A percentile compares a stretch with the other conserved stretches of the same genome.
phyloP scores from a whole-genome alignment of 495 filamentous ascomycete genomes.

The Aspergillus haitiensis region DNA sequence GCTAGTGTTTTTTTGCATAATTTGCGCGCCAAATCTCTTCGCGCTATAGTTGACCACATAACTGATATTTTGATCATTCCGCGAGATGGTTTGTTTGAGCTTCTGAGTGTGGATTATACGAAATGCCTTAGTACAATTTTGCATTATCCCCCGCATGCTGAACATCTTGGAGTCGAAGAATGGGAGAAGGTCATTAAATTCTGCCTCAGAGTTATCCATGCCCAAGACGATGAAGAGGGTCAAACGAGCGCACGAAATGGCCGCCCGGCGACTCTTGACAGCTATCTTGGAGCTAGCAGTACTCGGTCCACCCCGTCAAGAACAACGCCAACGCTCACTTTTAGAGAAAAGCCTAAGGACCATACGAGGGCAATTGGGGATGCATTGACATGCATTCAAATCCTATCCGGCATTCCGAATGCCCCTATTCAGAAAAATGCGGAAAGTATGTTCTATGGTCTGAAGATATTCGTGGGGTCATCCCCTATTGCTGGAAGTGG shows the following conservation, averaged over 20 bases:
- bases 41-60: constrained; percentile 77
- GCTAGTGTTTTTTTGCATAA: constrained; percentile 66
- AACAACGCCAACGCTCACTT: constrained; percentile 30
- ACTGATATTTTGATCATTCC: constrained; percentile 66
- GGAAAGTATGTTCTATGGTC: constrained; percentile 54
- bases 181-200: constrained; percentile 73
- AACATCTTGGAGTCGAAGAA: constrained; percentile 65
- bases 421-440: constrained; percentile 65
- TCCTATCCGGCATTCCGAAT: constrained; percentile 66
- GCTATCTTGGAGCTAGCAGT: constrained; percentile 28
- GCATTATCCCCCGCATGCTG: constrained; percentile 71
- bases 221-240: constrained; percentile 29
- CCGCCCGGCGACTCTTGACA: constrained; percentile 30
- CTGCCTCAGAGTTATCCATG: constrained; percentile 44
- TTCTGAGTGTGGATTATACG: constrained; percentile 74
- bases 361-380: constrained; percentile 50
- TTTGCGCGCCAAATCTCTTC: constrained; percentile 72
- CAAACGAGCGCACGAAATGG: constrained; percentile 32
- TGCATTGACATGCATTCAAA: constrained; percentile 63
- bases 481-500: constrained; percentile 59
- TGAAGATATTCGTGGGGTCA: constrained; percentile 63
- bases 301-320: constrained; percentile 36
- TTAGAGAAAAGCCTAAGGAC: constrained; percentile 30
- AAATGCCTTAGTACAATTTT: constrained; percentile 71
- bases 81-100: constrained; percentile 61